A percentile compares a stretch with the other conserved stretches of the same genome.
phyloP scores from a whole-genome alignment of 2,329 filamentous ascomycete genomes.

The Herpotrichia juniperi region DNA sequence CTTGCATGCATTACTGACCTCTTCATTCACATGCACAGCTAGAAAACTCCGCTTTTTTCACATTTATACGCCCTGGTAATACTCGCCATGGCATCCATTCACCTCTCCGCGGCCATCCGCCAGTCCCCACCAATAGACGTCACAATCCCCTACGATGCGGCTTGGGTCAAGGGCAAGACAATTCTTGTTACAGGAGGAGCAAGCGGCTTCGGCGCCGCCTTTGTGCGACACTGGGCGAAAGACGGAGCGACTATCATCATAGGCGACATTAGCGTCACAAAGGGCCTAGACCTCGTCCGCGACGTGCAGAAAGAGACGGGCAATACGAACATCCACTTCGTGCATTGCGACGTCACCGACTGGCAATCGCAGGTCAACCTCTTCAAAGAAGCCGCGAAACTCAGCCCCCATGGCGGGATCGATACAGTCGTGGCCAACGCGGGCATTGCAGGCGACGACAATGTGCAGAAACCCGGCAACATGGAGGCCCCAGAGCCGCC shows the following conservation, averaged over 20 bases:
- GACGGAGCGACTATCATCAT: constrained; percentile 64
- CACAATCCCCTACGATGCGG: constrained; percentile 38
- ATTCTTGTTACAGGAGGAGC: constrained; percentile 49
- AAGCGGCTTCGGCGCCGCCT: constrained; percentile 47
- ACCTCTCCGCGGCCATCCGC: constrained; percentile 29
- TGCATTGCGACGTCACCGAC: constrained; percentile 68
- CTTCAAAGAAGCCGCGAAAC: constrained; percentile 63
- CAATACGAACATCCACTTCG: constrained; percentile 58
- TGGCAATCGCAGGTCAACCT: constrained; percentile 69
- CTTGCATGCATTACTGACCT: not conserved
- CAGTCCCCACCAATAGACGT: constrained; percentile 48
- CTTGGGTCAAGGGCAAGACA: constrained; percentile 45
- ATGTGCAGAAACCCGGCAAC: constrained; percentile 57
- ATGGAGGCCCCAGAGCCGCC: constrained; percentile 54
- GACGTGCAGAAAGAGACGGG: constrained; percentile 54
- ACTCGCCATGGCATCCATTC: constrained; percentile 25
- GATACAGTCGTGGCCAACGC: constrained; percentile 72
- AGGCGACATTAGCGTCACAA: constrained; percentile 64
- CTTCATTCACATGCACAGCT: not conserved
- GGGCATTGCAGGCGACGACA: constrained; percentile 58
- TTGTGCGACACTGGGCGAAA: constrained; percentile 45
- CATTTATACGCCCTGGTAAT: not conserved
- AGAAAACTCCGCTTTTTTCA: not conserved
- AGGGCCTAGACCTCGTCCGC: constrained; percentile 62
- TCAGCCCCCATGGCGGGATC: constrained; percentile 62